Percentiles rank a stretch among this genome's conserved stretches.
Conservation (phyloP, 192 early-diverging fungal species). For the Dissophora ornata region DNA sequence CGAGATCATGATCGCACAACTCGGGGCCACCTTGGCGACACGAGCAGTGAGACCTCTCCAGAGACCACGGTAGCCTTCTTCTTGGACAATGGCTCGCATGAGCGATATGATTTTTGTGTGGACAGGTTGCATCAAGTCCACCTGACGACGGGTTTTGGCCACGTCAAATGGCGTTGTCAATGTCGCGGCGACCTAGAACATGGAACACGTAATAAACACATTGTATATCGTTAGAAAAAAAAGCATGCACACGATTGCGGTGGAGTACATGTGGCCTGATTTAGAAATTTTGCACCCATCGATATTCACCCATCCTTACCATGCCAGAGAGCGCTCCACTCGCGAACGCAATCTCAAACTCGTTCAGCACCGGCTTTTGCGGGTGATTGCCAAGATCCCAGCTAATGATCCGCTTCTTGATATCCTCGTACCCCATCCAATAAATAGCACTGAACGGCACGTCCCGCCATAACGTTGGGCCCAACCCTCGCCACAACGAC, state of each 20-base stretch:
- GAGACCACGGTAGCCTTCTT: slow-evolving; percentile 66
- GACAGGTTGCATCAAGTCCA: slow-evolving; percentile 54
- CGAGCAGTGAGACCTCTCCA: slow-evolving; percentile 75
- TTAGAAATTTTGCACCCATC: not conserved
- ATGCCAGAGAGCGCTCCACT: slow-evolving; percentile 89
- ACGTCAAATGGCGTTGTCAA: slow-evolving; percentile 97
- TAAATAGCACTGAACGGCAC: slow-evolving; percentile 96
- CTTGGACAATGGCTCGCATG: slow-evolving; percentile 54
- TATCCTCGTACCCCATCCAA: slow-evolving; percentile 92
- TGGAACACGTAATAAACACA: not conserved
- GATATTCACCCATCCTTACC: slow-evolving; percentile 54
- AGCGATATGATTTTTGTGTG: slow-evolving; percentile 50
- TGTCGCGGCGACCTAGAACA: slow-evolving; percentile 81
- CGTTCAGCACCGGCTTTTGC: slow-evolving; percentile 30
- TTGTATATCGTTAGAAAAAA: not conserved
- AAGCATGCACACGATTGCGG: no score
- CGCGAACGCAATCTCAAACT: slow-evolving; percentile 79
- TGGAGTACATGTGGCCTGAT: no score
- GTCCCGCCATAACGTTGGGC: slow-evolving; percentile 92
- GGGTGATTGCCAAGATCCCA: slow-evolving; percentile 24
- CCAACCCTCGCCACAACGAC: slow-evolving; percentile 88
- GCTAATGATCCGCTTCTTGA: slow-evolving; percentile 58
- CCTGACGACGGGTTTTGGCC: slow-evolving; percentile 91
- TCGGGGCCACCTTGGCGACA: slow-evolving; percentile 89
- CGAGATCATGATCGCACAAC: slow-evolving; percentile 97